phyloP scores from a whole-genome alignment of 192 early-diverging fungal species.

The Mortierella claussenii region DNA sequence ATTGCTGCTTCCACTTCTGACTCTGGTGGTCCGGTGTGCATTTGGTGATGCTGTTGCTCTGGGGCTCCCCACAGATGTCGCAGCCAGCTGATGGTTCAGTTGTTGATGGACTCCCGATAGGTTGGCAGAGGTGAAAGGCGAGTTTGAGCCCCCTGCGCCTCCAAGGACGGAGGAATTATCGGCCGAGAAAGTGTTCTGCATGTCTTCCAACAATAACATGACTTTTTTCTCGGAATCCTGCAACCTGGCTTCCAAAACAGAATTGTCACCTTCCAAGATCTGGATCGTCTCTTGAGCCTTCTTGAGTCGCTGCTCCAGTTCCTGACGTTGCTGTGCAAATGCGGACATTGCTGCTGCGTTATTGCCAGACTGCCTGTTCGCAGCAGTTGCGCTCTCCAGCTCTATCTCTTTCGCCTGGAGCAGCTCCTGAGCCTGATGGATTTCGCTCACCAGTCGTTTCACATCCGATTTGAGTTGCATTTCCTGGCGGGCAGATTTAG shows the following conservation, averaged over 20 bases:
- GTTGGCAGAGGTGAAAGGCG: constrained; percentile 22
- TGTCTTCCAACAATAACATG: constrained; percentile 32
- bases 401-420: constrained; percentile 23
- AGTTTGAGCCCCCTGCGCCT: constrained; percentile 12
- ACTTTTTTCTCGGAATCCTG: constrained; percentile 51
- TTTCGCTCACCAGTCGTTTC: constrained; percentile 34
- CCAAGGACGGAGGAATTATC: not conserved
- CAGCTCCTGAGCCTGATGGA: constrained; percentile 27
- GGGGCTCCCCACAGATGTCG: not conserved
- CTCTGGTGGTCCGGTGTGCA: not conserved
- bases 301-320: constrained; percentile 26
- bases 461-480: constrained; percentile 29
- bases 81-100: constrained; percentile 10
- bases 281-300: constrained; percentile 47
- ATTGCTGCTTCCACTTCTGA: not conserved
- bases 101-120: constrained; percentile 22
- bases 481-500: constrained; percentile 7
- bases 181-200: constrained; percentile 28
- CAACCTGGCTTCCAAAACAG: constrained; percentile 37
- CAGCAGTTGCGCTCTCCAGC: constrained; percentile 9
- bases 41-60: not conserved
- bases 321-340: constrained; percentile 20
- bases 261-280: constrained; percentile 44
- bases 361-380: constrained; percentile 33
- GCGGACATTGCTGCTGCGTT: not conserved